A percentile compares a stretch with the other conserved stretches of the same genome.
Evolutionary conservation across 23 red algal genomes (phyloP).

Genomic region (Gracilaria domingensis): DNA sequence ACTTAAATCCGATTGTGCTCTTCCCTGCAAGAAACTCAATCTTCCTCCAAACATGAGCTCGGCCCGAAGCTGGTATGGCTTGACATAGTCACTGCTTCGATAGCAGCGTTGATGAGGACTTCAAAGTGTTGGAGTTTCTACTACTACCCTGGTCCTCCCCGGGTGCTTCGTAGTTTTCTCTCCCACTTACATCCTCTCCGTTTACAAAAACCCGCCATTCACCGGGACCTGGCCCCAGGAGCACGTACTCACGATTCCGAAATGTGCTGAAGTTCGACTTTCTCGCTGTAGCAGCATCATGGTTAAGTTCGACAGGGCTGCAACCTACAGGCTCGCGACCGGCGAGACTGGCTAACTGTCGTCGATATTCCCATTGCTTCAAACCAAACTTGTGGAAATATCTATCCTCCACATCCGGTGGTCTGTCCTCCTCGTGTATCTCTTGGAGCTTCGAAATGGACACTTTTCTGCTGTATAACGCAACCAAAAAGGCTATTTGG

Average conservation of each 20-base stretch:
- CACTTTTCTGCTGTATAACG: constrained; percentile 52
- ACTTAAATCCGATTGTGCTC: too few relatives aligned
- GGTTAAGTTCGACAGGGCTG: constrained; percentile 18
- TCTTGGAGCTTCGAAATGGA: constrained; percentile 7
- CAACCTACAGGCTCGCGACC: background rate
- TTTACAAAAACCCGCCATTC: constrained; percentile 45
- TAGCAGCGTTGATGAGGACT: background rate
- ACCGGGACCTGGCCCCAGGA: constrained; percentile 9
- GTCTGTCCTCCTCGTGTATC: background rate
- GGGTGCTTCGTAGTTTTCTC: background rate
- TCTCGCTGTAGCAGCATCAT: background rate
- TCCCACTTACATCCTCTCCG: constrained; percentile 33
- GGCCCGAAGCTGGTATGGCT: too few relatives aligned
- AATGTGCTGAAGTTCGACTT: constrained; percentile 8
- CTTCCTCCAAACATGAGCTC: too few relatives aligned
- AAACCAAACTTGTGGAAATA: constrained; percentile 71
- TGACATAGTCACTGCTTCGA: too few relatives aligned
- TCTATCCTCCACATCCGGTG: constrained; percentile 31
- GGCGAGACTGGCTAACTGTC: constrained; percentile 52
- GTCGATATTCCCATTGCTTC: constrained; percentile 83
- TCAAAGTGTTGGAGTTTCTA: background rate
- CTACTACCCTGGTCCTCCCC: background rate
- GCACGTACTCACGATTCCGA: constrained; percentile 15
- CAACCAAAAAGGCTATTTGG: constrained; percentile 69
- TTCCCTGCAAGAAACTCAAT: too few relatives aligned